A percentile compares a stretch with the other conserved stretches of the same genome.
Conservation (phyloP, 805 yeast species). For the Ogataea degrootiae region DNA sequence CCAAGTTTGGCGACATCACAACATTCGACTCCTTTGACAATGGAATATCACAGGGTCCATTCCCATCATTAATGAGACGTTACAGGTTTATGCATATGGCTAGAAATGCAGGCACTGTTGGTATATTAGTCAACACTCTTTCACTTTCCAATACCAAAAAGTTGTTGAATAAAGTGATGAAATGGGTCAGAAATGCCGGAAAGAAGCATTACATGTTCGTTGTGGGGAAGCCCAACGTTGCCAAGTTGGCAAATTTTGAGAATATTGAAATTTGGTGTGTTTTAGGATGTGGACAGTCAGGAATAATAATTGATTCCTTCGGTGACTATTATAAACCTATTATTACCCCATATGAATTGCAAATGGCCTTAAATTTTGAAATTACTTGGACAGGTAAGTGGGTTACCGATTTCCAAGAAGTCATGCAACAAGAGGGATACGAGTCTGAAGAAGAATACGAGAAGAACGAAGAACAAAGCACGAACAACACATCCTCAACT, state of each 20-base stretch:
- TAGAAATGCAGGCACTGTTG: conserved; percentile 86
- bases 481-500: too few relatives aligned
- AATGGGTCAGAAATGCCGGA: conserved; percentile 65
- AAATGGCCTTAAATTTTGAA: conserved; percentile 71
- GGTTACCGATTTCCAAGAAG: conserved; percentile 71
- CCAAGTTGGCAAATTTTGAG: conserved; percentile 93
- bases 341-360: conserved; percentile 87
- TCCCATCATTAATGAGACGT: conserved; percentile 75
- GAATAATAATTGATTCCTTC: conserved; percentile 73
- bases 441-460: conserved; percentile 25
- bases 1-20: conserved; percentile 56
- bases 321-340: conserved; percentile 88
- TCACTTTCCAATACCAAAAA: conserved; percentile 70
- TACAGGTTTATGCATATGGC: conserved; percentile 86
- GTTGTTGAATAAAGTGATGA: conserved; percentile 57
- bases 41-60: conserved; percentile 49
- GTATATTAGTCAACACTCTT: conserved; percentile 84
- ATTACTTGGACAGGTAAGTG: conserved; percentile 91
- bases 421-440: conserved; percentile 37
- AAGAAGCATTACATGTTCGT: conserved; percentile 93
- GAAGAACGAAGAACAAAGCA: conserved; percentile 5
- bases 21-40: conserved; percentile 40
- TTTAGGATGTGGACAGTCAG: conserved; percentile 91
- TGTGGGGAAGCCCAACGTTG: conserved; percentile 97
- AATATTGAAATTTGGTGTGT: conserved; percentile 93